Conservation (phyloP, 352 stramenopile genomes). For the Plasmopara viticola region DNA sequence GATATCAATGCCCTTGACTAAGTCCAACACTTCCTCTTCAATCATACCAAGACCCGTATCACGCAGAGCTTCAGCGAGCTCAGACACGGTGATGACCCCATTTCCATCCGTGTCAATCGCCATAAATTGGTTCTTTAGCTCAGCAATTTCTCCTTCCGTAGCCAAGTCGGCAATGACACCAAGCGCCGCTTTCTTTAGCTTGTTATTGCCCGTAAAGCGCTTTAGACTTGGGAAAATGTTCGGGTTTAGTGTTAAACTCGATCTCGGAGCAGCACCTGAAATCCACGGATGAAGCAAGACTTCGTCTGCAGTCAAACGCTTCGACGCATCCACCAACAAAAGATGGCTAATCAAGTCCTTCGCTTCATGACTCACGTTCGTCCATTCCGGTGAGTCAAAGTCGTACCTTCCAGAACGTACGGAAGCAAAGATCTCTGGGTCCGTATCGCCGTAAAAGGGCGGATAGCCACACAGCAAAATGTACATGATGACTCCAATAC, state of each 20-base stretch:
- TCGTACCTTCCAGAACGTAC: conserved; percentile 75
- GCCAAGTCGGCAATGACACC: conserved; percentile 84
- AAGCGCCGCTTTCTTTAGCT: conserved; percentile 84
- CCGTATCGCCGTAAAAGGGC: conserved; percentile 94
- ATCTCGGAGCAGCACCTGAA: conserved; percentile 68
- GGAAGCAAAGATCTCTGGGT: conserved; percentile 85
- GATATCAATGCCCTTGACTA: conserved; percentile 88
- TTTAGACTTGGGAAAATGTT: conserved; percentile 84
- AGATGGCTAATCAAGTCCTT: conserved; percentile 95
- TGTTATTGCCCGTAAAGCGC: conserved; percentile 86
- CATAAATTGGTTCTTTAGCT: conserved; percentile 86
- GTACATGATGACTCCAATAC: conserved; percentile 94
- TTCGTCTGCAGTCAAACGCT: conserved; percentile 89
- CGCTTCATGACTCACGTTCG: conserved; percentile 73
- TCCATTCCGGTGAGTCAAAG: conserved; percentile 84
- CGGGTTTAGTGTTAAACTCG: conserved; percentile 70
- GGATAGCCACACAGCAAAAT: conserved; percentile 94
- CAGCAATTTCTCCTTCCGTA: conserved; percentile 75
- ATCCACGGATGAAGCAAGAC: conserved; percentile 79
- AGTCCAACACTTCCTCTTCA: conserved; percentile 81
- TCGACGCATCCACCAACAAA: conserved; percentile 89
- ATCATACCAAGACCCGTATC: conserved; percentile 85
- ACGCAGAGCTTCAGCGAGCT: conserved; percentile 75
- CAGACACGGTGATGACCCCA: conserved; percentile 85
- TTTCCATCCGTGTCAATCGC: conserved; percentile 81